Evolutionary conservation across 352 stramenopile species (phyloP).

Genomic region (Globisporangium cederbergense): DNA sequence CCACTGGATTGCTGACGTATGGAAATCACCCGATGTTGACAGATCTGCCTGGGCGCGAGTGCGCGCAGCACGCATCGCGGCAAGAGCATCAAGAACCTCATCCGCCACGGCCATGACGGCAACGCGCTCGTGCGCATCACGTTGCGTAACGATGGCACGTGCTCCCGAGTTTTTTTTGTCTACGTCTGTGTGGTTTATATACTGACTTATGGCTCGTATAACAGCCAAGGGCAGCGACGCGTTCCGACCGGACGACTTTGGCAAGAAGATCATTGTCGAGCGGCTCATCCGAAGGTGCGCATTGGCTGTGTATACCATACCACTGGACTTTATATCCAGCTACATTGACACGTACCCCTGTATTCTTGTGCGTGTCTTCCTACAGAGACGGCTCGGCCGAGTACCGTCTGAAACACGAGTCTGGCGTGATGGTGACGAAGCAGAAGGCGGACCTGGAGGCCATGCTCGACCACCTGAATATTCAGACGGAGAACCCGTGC

Average conservation of each 20-base stretch:
- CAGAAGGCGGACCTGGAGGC: slow-evolving; percentile 91
- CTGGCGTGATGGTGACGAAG: slow-evolving; percentile 64
- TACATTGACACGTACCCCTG: background rate
- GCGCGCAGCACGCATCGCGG: slow-evolving; percentile 92
- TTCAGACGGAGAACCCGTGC: slow-evolving; percentile 97
- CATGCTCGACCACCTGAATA: slow-evolving; percentile 94
- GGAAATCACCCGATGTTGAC: slow-evolving; percentile 18
- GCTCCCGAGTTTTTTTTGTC: too few relatives aligned
- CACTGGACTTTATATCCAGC: background rate
- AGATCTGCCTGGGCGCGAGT: slow-evolving; percentile 95
- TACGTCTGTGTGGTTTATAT: background rate
- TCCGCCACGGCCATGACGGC: slow-evolving; percentile 88
- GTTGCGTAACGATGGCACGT: slow-evolving; percentile 82
- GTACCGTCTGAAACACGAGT: slow-evolving; percentile 67
- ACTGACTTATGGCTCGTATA: background rate
- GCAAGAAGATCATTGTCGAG: slow-evolving; percentile 92
- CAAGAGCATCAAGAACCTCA: slow-evolving; percentile 94
- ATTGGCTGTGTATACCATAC: background rate
- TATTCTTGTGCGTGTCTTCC: background rate
- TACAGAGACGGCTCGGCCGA: slow-evolving; percentile 66
- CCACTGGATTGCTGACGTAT: background rate
- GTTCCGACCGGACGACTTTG: slow-evolving; percentile 90
- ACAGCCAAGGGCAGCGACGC: slow-evolving; percentile 74
- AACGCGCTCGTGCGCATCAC: slow-evolving; percentile 92
- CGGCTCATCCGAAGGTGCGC: slow-evolving; percentile 77